These are phyloP conservation scores for Wickerhamomyces alni DNA, from an alignment of 805 yeast genomes.

Conservation along the genomic window DNA sequence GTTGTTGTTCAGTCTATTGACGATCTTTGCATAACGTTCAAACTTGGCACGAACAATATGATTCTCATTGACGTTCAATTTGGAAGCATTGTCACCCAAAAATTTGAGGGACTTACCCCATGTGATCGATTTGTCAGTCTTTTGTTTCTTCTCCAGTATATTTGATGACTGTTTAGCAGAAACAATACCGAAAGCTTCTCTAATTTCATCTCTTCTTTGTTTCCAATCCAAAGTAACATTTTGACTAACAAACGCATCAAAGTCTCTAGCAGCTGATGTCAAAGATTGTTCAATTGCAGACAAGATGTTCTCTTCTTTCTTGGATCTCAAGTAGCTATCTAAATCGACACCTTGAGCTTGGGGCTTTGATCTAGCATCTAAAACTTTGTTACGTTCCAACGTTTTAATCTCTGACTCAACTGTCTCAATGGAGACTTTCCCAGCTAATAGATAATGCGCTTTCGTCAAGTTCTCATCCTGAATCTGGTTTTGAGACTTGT, in stretches of 20 bases:
- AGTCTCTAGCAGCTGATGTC: constrained; percentile 69
- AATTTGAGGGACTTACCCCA: constrained; percentile 29
- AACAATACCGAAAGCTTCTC: constrained; percentile 62
- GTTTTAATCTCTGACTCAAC: constrained; percentile 52
- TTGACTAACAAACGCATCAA: constrained; percentile 68
- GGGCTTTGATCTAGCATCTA: constrained; percentile 23
- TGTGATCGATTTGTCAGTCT: constrained; percentile 7
- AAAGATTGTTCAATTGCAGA: constrained; percentile 80
- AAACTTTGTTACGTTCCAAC: constrained; percentile 27
- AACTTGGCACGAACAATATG: constrained; percentile 45
- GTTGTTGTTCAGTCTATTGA: constrained; percentile 64
- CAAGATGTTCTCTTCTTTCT: constrained; percentile 77
- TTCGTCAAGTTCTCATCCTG: constrained; percentile 43
- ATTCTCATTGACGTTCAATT: constrained; percentile 37
- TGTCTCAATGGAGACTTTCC: constrained; percentile 84
- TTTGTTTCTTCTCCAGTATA: constrained; percentile 10
- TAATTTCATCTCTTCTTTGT: constrained; percentile 64
- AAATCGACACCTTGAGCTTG: constrained; percentile 34
- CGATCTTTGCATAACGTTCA: constrained; percentile 67
- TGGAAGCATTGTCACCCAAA: constrained; percentile 27
- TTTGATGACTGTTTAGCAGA: constrained; percentile 24
- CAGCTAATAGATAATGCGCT: constrained; percentile 85
- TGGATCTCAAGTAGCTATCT: constrained; percentile 57
- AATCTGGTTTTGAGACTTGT: constrained; percentile 29
- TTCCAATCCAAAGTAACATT: constrained; percentile 83